phyloP scores from a whole-genome alignment of 2,329 filamentous ascomycete species.

The Geosmithia putterillii region DNA sequence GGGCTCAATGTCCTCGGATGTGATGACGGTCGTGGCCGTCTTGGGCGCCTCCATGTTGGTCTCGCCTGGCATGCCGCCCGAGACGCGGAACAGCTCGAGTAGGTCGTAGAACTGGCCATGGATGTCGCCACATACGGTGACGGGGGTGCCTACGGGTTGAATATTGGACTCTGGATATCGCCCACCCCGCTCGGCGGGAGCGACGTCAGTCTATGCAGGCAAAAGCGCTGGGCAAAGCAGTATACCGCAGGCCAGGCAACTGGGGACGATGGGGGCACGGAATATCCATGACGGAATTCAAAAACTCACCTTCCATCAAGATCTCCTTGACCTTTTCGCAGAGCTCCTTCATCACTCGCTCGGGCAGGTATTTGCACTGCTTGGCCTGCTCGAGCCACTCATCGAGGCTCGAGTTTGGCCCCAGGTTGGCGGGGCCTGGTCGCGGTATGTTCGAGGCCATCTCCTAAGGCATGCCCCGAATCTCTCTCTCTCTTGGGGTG shows the following conservation, averaged over 20 bases:
- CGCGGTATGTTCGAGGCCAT: slow-evolving; percentile 55
- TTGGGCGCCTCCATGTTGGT: slow-evolving; percentile 55
- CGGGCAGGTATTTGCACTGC: slow-evolving; percentile 92
- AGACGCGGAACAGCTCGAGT: slow-evolving; percentile 90
- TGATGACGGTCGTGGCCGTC: slow-evolving; percentile 64
- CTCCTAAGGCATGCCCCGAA: slow-evolving; percentile 11
- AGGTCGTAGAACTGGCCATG: slow-evolving; percentile 98
- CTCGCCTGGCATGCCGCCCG: slow-evolving; percentile 91
- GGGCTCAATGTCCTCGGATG: slow-evolving; percentile 83
- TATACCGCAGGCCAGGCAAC: neutral
- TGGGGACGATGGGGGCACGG: no score
- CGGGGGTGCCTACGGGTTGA: slow-evolving; percentile 90
- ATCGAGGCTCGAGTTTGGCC: slow-evolving; percentile 73
- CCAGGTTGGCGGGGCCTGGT: slow-evolving; percentile 79
- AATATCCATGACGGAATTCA: neutral
- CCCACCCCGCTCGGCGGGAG: neutral
- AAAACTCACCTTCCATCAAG: slow-evolving; percentile 79
- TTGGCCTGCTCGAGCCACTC: slow-evolving; percentile 97
- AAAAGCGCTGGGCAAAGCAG: neutral
- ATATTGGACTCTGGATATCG: slow-evolving; percentile 79
- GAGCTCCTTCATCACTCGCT: slow-evolving; percentile 94
- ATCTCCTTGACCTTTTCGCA: slow-evolving; percentile 99
- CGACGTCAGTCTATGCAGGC: neutral
- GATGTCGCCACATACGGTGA: slow-evolving; percentile 96
- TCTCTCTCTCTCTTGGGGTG: slow-evolving; percentile 9